Evolutionary conservation across 495 filamentous ascomycete genomes (phyloP).

Genomic region (Penicillium manginii): DNA sequence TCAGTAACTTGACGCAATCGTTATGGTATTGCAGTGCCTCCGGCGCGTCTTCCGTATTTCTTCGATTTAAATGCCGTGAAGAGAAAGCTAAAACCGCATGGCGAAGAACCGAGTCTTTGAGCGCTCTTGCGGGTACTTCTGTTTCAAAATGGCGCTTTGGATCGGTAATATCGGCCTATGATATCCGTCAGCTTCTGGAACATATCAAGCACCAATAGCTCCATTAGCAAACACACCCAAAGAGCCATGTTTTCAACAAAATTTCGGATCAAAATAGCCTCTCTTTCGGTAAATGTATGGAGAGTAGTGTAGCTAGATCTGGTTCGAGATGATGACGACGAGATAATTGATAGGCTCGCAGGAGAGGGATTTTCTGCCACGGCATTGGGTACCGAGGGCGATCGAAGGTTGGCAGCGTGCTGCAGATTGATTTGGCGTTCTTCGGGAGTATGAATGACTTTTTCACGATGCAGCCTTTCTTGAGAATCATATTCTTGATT

Average conservation of each 20-base stretch:
- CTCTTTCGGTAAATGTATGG: conserved; percentile 23
- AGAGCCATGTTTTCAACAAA: conserved; percentile 39
- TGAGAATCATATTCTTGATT: background rate
- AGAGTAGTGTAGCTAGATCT: conserved; percentile 3
- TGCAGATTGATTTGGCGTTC: background rate
- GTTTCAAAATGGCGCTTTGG: conserved; percentile 34
- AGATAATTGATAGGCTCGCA: conserved; percentile 6
- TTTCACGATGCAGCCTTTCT: background rate
- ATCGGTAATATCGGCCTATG: conserved; percentile 37
- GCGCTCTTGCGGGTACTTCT: conserved; percentile 28
- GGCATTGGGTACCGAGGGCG: background rate
- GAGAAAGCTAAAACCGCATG: conserved; percentile 37
- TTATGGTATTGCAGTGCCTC: conserved; percentile 38
- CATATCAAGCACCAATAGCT: too few relatives aligned
- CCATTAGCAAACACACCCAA: conserved; percentile 23
- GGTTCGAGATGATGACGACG: conserved; percentile 2
- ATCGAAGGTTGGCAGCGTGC: background rate
- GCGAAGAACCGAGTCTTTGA: conserved; percentile 30
- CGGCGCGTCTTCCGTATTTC: conserved; percentile 14
- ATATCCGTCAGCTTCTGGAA: background rate
- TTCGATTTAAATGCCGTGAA: conserved; percentile 32
- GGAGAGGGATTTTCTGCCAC: conserved; percentile 9
- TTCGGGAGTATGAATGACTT: background rate
- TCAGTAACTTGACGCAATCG: conserved; percentile 30
- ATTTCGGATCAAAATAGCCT: conserved; percentile 32